Base-by-base conservation (phyloP, 2,329 filamentous ascomycete genomes). In the Bretziella fagacearum region DNA sequence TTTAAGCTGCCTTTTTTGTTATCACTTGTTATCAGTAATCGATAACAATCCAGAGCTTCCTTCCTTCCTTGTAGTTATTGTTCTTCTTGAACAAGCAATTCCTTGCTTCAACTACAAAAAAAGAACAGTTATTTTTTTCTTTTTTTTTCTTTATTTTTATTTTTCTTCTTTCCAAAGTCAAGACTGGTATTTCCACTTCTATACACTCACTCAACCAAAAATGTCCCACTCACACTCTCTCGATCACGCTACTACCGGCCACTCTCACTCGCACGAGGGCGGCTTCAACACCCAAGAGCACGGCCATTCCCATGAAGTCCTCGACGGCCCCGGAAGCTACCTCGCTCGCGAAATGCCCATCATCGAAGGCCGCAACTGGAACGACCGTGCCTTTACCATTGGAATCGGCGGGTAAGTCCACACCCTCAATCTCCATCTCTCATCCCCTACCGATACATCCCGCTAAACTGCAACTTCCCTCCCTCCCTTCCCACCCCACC, bases 251-350 rank as follows among this genome's bases (percentile, higher is more conserved):
- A 35, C 33, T 11, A 20, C 42, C 39, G 47, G 33, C 47, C 62
- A 62, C 52, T 54, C 56, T 27, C 73, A 74, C 57, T 65, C 67
- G 3, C 73, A 79, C 60, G 71, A 74, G 51, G 65, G 63, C 25
- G 58, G 56, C 53, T 67, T 70, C 33, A 44, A 46, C 52, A 64
- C 67, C 48, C 70, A 74, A 51, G 82, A 89, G 58, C 91, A 96
- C 62, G 91, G 91, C 56, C 91, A 98, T 67, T 84, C 81, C 1
- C 91, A 96, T 62, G 91, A 96, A 69, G 86, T 96, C 57, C 81
- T 95, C 55, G 81, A 91, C 58, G 89, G 89, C 0, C 91, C 91
- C 0, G 91, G 91, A 37, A 93, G 85, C 59, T 96, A 82, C 60
- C 64, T 91, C 26, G 80, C 81, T 44, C 79, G 91, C 13, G 91